Percentiles rank a stretch among this genome's conserved stretches.
phyloP scores from a whole-genome alignment of 371 early-diverging fungal genomes.

The Parasitella parasitica region DNA sequence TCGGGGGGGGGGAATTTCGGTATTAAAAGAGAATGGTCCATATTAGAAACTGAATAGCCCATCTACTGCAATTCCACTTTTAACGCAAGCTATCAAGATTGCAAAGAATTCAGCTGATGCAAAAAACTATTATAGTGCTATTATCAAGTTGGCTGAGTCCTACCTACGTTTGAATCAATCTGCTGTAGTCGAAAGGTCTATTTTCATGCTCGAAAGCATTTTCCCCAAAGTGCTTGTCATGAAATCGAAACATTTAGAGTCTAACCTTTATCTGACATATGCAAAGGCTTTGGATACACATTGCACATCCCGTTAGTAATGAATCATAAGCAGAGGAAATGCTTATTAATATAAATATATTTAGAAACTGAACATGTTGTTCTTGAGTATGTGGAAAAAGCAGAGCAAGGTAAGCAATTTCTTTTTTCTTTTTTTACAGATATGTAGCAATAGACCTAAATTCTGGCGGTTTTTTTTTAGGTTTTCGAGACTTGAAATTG shows the following conservation, averaged over 20 bases:
- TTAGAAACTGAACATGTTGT: background rate
- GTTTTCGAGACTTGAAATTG: background rate
- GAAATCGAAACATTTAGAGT: constrained; percentile 14
- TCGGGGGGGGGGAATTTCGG: no score
- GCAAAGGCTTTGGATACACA: background rate
- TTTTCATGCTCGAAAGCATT: constrained; percentile 8
- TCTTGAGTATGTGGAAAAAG: constrained; percentile 4
- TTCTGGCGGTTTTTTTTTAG: background rate
- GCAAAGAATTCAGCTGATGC: constrained; percentile 10
- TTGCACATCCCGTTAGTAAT: background rate
- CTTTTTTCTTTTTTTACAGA: no score
- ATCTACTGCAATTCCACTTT: constrained; percentile 16
- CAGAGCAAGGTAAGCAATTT: background rate
- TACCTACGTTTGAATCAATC: constrained; percentile 1
- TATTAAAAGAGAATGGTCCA: no score
- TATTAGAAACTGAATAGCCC: constrained; percentile 18
- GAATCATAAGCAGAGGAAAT: background rate
- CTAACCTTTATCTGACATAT: constrained; percentile 23
- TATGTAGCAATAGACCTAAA: background rate
- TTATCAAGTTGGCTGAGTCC: constrained; percentile 18
- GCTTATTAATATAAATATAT: background rate
- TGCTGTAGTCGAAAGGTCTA: constrained; percentile 1
- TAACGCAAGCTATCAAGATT: constrained; percentile 13
- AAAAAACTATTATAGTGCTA: constrained; percentile 15
- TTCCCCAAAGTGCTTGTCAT: constrained; percentile 24